A percentile compares a stretch with the other conserved stretches of the same genome.
Conservation (phyloP, 805 yeast species). For the Lipomyces spencermartinsiae region DNA sequence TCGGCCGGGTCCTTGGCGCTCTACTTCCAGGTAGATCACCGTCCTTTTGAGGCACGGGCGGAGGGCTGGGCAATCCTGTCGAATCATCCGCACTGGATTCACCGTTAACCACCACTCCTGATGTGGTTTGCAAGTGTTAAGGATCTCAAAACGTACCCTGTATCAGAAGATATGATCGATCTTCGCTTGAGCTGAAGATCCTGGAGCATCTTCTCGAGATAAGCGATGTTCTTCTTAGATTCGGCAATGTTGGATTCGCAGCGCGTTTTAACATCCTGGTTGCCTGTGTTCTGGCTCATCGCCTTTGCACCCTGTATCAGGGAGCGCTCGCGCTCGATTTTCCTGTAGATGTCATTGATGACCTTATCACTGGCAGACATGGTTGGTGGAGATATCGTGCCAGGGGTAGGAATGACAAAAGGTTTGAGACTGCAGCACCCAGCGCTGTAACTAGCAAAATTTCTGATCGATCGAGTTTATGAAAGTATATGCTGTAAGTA, state of each 20-base stretch:
- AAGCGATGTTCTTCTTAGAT: conserved; percentile 88
- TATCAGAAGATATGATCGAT: conserved; percentile 5
- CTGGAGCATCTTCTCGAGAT: conserved; percentile 76
- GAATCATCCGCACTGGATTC: not conserved
- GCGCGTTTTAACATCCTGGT: conserved; percentile 82
- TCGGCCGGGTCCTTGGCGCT: conserved; percentile 20
- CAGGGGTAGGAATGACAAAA: not conserved
- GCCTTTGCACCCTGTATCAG: conserved; percentile 87
- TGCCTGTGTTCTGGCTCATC: conserved; percentile 76
- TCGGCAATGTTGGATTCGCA: conserved; percentile 91
- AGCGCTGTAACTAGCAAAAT: not conserved
- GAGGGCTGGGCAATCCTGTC: not conserved
- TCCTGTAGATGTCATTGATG: conserved; percentile 73
- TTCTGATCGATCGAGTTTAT: conserved; percentile 5
- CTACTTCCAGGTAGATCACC: conserved; percentile 12
- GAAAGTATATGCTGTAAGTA: not conserved
- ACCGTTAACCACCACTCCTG: not conserved
- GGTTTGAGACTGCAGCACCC: not conserved
- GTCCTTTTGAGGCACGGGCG: not conserved
- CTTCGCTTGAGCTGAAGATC: conserved; percentile 56
- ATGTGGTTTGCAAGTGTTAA: not conserved
- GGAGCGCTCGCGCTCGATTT: conserved; percentile 86
- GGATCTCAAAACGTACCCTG: not conserved
- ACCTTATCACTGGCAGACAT: conserved; percentile 48
- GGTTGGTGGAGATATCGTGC: conserved; percentile 1